Base-by-base conservation (phyloP, 805 yeast genomes). In the Sugiyamaella valdiviana region DNA sequence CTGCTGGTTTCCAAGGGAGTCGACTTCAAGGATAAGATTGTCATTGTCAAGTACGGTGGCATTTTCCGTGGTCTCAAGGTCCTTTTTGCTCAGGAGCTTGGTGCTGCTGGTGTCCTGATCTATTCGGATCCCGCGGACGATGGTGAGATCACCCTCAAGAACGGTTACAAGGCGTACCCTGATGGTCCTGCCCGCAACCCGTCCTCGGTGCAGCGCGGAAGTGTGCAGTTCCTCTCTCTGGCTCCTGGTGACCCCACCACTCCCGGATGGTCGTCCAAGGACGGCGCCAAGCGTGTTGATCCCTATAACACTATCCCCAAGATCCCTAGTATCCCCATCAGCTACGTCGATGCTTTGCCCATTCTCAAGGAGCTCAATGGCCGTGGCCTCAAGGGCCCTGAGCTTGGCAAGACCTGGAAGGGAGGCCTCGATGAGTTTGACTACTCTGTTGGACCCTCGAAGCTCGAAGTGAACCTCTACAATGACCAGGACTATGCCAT, bases 191-290 rank as follows among this genome's bases (percentile, higher is more conserved):
- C 90, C 0, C 73, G 93, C 53, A 80, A 85, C 60, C 90, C 90
- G 35, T 77, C 83, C 5, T 69, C 84, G 12, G 82, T 85, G 24
- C 90, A 85, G 67, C 73, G 93, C 57, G 93, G 93, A 1, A 79
- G 86, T 39, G 85, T 82, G 3, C 79, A 77, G 62, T 84, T 76
- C 59, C 65, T 83, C 26, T 73, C 84, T 3, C 63, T 63, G 42
- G 67, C 72, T 3, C 89, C 90, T 1, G 93, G 93, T 29, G 93
- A 84, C 59, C 93, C 93, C 15, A 77, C 89, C 0, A 79, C 89
- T 1, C 89, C 89, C 1, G 86, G 84, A 2, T 76, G 73, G 53
- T 77, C 84, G 4, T 75, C 80, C 32, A 75, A 72, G 42, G 75
- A 76, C 3, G 74, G 70, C 14, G 74, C 73, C 39, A 65, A 73